Conservation (phyloP, 768 basidiomycete genomes). For the Macrolepiota dolichaula region DNA sequence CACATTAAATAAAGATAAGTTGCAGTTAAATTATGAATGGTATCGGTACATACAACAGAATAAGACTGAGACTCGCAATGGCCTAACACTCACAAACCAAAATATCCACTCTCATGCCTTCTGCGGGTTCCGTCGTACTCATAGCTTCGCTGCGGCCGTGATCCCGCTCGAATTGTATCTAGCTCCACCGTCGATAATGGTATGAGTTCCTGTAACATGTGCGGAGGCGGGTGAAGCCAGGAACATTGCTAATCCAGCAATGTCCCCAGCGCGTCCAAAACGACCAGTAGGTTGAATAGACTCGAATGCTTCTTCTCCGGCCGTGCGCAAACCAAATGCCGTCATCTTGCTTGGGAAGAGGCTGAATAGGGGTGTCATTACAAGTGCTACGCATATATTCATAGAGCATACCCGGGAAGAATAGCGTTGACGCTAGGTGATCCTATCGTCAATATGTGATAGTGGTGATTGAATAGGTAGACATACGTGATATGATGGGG, state of each 20-base stretch:
- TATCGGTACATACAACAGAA: neutral
- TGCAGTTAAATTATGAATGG: neutral
- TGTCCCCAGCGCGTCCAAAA: constrained; percentile 58
- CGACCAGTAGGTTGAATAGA: constrained; percentile 69
- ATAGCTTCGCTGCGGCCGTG: constrained; percentile 2
- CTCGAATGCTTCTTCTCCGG: constrained; percentile 50
- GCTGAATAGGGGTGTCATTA: constrained; percentile 5
- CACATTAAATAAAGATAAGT: neutral
- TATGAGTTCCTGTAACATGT: constrained; percentile 73
- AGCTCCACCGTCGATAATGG: constrained; percentile 40
- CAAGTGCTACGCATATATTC: neutral
- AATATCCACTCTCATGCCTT: no score
- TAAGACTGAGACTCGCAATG: neutral
- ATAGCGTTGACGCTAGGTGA: constrained; percentile 73
- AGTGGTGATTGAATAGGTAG: neutral
- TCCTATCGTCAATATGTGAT: neutral
- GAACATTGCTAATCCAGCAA: constrained; percentile 70
- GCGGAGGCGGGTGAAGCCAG: constrained; percentile 68
- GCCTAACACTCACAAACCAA: neutral
- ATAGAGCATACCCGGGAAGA: constrained; percentile 58
- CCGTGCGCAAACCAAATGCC: constrained; percentile 57
- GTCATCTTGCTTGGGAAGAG: constrained; percentile 88
- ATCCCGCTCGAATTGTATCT: neutral
- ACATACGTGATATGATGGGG: constrained; percentile 65
- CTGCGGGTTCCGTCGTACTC: neutral